Conservation (phyloP, 305 asterid genomes). For the Fraxinus dipetala region DNA sequence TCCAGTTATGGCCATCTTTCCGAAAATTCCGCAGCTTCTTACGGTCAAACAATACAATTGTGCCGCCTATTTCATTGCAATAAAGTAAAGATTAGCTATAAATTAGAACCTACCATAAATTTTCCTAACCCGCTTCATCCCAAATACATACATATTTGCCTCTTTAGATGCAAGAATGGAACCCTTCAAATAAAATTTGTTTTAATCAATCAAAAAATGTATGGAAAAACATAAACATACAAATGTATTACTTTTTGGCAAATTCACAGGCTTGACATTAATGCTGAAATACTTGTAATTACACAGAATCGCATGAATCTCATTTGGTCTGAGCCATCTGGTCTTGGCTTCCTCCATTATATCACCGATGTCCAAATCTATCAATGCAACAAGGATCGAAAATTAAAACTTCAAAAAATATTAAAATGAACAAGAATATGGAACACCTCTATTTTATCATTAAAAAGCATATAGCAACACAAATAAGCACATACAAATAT, state of each 20-base stretch:
- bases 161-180: not conserved
- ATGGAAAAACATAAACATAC: slow-evolving; percentile 14
- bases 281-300: slow-evolving; percentile 70
- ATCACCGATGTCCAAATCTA: slow-evolving; percentile 75
- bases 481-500: not conserved
- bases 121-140: slow-evolving; percentile 2
- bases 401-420: slow-evolving; percentile 8
- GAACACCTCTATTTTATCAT: not conserved
- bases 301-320: slow-evolving; percentile 87
- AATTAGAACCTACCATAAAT: not conserved
- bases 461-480: slow-evolving; percentile 7
- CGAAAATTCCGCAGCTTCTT: slow-evolving; percentile 56
- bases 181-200: slow-evolving; percentile 14
- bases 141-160: not conserved
- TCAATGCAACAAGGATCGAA: slow-evolving; percentile 15
- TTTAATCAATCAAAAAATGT: slow-evolving; percentile 20
- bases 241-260: slow-evolving; percentile 73
- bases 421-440: slow-evolving; percentile 8
- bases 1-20: slow-evolving; percentile 56
- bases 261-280: slow-evolving; percentile 80
- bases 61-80: slow-evolving; percentile 36
- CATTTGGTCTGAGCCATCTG: slow-evolving; percentile 96
- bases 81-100: not conserved
- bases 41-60: slow-evolving; percentile 49
- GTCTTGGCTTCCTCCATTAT: slow-evolving; percentile 75